These are phyloP conservation scores for Penicillium daleae DNA, from an alignment of 495 filamentous ascomycete genomes.

Conservation along the genomic window DNA sequence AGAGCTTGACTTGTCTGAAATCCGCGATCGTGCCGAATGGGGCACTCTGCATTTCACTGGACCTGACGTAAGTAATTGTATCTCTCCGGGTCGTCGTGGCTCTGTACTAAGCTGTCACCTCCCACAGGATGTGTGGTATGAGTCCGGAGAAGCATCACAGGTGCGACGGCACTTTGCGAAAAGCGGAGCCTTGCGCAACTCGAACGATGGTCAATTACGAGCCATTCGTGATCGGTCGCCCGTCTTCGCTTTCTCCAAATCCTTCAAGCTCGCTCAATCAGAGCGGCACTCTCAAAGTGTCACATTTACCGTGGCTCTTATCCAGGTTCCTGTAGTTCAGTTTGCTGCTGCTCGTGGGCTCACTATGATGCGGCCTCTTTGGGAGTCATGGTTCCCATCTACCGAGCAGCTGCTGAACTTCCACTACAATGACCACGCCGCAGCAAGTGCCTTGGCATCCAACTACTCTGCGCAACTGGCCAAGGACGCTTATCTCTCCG, in stretches of 20 bases:
- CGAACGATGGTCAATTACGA: conserved; percentile 66
- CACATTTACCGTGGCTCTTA: conserved; percentile 80
- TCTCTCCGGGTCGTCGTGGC: background rate
- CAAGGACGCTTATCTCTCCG: conserved; percentile 68
- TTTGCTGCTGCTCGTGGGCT: conserved; percentile 82
- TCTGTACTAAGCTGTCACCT: conserved; percentile 21
- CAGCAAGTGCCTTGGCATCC: conserved; percentile 62
- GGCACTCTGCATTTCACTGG: conserved; percentile 80
- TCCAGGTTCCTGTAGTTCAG: conserved; percentile 83
- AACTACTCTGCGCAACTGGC: conserved; percentile 81
- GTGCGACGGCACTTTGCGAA: conserved; percentile 76
- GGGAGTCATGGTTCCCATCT: conserved; percentile 73
- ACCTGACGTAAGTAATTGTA: conserved; percentile 54
- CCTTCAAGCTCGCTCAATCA: conserved; percentile 58
- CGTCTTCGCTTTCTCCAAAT: conserved; percentile 88
- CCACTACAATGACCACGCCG: conserved; percentile 75
- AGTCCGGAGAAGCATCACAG: conserved; percentile 69
- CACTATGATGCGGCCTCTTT: conserved; percentile 83
- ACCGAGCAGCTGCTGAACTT: conserved; percentile 68
- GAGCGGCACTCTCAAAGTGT: conserved; percentile 52
- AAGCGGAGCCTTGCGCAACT: conserved; percentile 67
- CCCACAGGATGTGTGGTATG: conserved; percentile 58
- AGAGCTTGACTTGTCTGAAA: conserved; percentile 76
- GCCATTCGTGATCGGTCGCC: conserved; percentile 83
- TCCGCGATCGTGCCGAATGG: conserved; percentile 82